Evolutionary conservation across 371 early-diverging fungal genomes (phyloP).

Genomic region (Actinomortierella wolfii): DNA sequence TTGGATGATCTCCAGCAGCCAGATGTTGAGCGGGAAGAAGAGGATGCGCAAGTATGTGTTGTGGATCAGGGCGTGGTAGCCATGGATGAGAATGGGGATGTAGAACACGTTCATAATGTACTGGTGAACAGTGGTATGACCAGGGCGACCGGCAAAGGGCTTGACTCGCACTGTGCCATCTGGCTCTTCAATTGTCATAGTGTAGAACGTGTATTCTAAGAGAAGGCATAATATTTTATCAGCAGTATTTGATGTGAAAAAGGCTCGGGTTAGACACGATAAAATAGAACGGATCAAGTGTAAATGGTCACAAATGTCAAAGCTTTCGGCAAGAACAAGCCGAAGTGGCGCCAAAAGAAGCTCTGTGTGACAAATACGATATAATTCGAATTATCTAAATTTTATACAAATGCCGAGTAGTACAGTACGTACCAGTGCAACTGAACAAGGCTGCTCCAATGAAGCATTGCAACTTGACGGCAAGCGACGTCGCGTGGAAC

Average conservation of each 20-base stretch:
- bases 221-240: no score
- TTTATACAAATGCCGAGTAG: no score
- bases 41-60: constrained; percentile 28
- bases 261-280: not conserved
- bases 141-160: constrained; percentile 45
- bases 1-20: constrained; percentile 43
- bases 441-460: constrained; percentile 41
- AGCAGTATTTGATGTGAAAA: no score
- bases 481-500: constrained; percentile 35
- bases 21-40: constrained; percentile 44
- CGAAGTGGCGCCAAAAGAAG: no score
- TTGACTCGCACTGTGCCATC: constrained; percentile 36
- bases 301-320: no score
- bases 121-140: constrained; percentile 45
- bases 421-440: constrained; percentile 21
- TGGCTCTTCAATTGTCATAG: constrained; percentile 42
- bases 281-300: no score
- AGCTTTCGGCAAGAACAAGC: no score
- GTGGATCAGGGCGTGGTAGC: constrained; percentile 29
- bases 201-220: constrained; percentile 42
- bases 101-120: constrained; percentile 46
- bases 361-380: no score
- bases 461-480: constrained; percentile 40
- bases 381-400: no score
- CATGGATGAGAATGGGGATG: constrained; percentile 41